A percentile compares a stretch with the other conserved stretches of the same genome.
These are phyloP conservation scores for Candida ortonii DNA, from an alignment of 805 yeast species.

Conservation along the genomic window DNA sequence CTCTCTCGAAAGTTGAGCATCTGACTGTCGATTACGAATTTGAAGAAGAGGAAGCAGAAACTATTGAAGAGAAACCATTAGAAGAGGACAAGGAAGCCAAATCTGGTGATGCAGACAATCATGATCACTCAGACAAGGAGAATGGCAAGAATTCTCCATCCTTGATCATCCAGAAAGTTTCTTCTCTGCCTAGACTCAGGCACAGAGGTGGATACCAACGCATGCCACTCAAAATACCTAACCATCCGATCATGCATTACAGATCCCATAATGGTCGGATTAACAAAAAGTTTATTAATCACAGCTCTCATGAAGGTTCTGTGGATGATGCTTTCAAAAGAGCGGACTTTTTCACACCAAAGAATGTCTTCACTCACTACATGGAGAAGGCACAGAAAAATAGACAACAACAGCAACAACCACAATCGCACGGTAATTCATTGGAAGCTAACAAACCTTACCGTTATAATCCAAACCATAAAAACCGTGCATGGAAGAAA, in stretches of 20 bases:
- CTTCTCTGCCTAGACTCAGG: constrained; percentile 11
- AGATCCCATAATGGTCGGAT: constrained; percentile 23
- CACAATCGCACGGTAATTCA: constrained; percentile 3
- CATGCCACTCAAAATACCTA: constrained; percentile 31
- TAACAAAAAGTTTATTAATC: constrained; percentile 16
- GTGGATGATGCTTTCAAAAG: constrained; percentile 40
- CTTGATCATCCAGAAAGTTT: constrained; percentile 4
- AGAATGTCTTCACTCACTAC: constrained; percentile 65
- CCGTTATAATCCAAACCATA: constrained; percentile 22
- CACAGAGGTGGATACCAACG: constrained; percentile 23
- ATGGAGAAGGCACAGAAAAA: constrained; percentile 59
- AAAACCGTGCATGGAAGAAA: constrained; percentile 30
- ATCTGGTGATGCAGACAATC: constrained; percentile 11
- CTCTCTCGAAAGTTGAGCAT: constrained; percentile 55
- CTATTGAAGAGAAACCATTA: constrained; percentile 18
- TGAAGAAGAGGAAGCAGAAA: constrained; percentile 28
- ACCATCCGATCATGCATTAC: constrained; percentile 16
- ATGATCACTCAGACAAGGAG: constrained; percentile 24
- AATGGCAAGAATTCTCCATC: constrained; percentile 19
- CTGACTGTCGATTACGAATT: constrained; percentile 83
- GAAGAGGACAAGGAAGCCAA: constrained; percentile 22
- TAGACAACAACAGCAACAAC: constrained; percentile 26
- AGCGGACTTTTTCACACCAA: constrained; percentile 77
- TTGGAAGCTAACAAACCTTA: constrained; percentile 14
- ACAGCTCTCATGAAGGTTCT: constrained; percentile 3